Evolutionary conservation across 192 early-diverging fungal species (phyloP), one percentile per base, ranked within the genome.

Genomic region (Gonapodya sp.): DNA sequence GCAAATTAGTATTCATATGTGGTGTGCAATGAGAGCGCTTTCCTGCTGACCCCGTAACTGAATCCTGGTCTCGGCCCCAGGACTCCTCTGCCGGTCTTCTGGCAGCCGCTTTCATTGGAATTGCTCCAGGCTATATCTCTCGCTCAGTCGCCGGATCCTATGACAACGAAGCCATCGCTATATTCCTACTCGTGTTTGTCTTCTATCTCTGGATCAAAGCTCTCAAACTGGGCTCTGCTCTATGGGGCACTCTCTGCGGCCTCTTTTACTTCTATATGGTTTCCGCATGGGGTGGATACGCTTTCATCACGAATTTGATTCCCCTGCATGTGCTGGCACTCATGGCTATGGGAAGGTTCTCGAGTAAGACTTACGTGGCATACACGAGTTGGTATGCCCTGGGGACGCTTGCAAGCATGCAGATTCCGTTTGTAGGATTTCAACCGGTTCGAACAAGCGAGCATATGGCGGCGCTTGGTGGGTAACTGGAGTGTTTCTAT

Each of bases 261-360:
- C 84, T 97, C 36, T 96, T 94, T 82, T 99, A 99, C 88, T 99
- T 99, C 84, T 99, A 98, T 90, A 99, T 99, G 98, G 98, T 99
- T 0, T 92, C 96, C 16, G 94, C 97, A 16, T 99, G 98, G 98
- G 98, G 98, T 82, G 98, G 98, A 73, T 99, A 99, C 84, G 97
- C 97, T 73, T 99, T 99, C 83, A 99, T 99, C 82, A 99, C 96
- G 86, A 99, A 99, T 86, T 82, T 99, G 83, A 93, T 99, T 36
- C 98, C 98, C 35, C 88, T 99, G 36, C 98, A 99, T 83, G 98
- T 89, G 33, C 96, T 98, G 88, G 94, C 91, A 1, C 85, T 99
- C 80, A 87, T 98, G 81, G 84, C 94, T 73, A 99, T 99, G 97
- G 98, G 98, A 8, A 91, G 98, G 35, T 99, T 91, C 87, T 95